Percentiles rank a stretch among this genome's conserved stretches.
phyloP scores from a whole-genome alignment of 331 rosid species.

The Saraca asoca region DNA sequence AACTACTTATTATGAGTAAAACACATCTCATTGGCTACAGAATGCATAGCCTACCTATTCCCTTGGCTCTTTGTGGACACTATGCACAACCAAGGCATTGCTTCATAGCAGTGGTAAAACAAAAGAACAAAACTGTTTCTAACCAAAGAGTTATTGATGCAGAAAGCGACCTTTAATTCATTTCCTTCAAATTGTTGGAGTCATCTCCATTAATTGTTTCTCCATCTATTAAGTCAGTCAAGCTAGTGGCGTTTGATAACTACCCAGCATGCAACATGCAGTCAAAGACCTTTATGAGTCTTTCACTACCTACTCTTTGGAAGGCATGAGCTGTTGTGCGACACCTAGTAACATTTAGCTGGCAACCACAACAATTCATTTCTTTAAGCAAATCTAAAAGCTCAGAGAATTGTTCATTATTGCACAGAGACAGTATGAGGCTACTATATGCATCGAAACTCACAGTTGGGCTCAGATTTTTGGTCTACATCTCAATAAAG shows the following conservation, averaged over 20 bases:
- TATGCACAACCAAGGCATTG: not conserved
- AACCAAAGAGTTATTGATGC: too few species aligned
- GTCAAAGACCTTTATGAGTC: constrained; percentile 35
- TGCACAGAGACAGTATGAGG: constrained; percentile 33
- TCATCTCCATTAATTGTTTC: constrained; percentile 11
- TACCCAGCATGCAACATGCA: constrained; percentile 37
- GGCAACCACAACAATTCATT: constrained; percentile 35
- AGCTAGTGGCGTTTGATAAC: constrained; percentile 30
- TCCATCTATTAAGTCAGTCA: constrained; percentile 34
- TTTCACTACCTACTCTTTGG: constrained; percentile 29
- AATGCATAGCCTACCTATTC: too few species aligned
- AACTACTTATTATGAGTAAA: too few species aligned
- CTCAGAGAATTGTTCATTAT: constrained; percentile 24
- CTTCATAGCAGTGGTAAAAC: not conserved
- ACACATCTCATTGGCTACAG: too few species aligned
- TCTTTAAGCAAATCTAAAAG: constrained; percentile 39
- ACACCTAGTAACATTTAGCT: constrained; percentile 34
- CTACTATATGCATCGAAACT: too few species aligned
- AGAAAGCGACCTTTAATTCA: constrained; percentile 1
- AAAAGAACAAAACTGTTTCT: not conserved
- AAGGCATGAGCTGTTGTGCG: constrained; percentile 31
- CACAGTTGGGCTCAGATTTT: too few species aligned
- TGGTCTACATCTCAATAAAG: too few species aligned
- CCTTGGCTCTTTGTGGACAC: too few species aligned
- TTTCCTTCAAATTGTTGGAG: constrained; percentile 3